Conservation (phyloP, 805 yeast species). For the Sugiyamaella marilandica region DNA sequence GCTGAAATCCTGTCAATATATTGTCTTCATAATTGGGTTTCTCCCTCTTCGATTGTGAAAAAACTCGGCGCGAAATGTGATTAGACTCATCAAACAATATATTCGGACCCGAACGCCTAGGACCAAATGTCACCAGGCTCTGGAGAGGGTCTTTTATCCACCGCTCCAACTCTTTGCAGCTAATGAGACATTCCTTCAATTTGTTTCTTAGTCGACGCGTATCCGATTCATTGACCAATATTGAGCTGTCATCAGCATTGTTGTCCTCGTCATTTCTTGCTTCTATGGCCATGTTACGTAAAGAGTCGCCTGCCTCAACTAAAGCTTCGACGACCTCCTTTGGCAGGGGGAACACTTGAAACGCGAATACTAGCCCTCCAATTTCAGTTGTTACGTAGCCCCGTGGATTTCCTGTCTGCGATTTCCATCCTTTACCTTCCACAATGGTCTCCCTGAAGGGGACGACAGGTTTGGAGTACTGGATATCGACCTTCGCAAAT, state of each 20-base stretch:
- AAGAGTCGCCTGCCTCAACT: conserved; percentile 41
- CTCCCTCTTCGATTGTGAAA: conserved; percentile 11
- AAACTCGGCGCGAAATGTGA: conserved; percentile 35
- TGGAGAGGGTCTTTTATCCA: conserved; percentile 26
- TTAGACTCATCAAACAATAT: conserved; percentile 54
- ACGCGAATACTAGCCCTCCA: conserved; percentile 43
- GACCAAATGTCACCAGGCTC: conserved; percentile 65
- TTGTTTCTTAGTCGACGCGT: conserved; percentile 26
- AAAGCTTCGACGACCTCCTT: conserved; percentile 46
- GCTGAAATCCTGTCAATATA: conserved; percentile 76
- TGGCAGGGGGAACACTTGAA: conserved; percentile 54
- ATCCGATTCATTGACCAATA: conserved; percentile 17
- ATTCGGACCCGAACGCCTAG: conserved; percentile 71
- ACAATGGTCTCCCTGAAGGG: conserved; percentile 87
- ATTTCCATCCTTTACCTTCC: conserved; percentile 41
- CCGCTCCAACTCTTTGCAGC: conserved; percentile 4
- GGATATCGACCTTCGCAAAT: conserved; percentile 86
- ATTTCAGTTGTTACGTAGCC: conserved; percentile 41
- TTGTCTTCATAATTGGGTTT: conserved; percentile 49
- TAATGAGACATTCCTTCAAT: conserved; percentile 7
- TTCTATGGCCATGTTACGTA: conserved; percentile 35
- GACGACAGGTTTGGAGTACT: conserved; percentile 85
- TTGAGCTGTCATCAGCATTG: conserved; percentile 17
- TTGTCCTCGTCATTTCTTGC: conserved; percentile 22
- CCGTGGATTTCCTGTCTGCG: conserved; percentile 19